These are phyloP conservation scores for Aspergillus bertholletiae DNA, from an alignment of 495 filamentous ascomycete species.

Conservation along the genomic window DNA sequence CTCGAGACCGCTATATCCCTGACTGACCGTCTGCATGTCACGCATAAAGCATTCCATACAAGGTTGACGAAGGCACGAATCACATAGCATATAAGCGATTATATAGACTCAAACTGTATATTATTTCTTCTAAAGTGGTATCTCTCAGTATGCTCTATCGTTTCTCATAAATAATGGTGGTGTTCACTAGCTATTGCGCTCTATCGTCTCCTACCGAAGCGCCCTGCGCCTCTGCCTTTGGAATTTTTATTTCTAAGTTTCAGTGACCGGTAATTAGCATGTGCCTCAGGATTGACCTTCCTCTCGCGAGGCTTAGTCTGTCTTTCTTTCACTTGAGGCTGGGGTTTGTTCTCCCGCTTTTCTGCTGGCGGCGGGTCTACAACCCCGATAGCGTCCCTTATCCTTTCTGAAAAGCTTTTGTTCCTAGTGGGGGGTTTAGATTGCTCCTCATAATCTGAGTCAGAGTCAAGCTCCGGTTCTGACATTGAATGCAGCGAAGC, in stretches of 20 bases:
- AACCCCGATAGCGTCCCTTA: conserved; percentile 39
- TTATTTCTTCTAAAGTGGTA: conserved; percentile 22
- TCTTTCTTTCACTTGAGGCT: conserved; percentile 27
- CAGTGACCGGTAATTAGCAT: conserved; percentile 78
- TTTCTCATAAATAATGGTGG: conserved; percentile 22
- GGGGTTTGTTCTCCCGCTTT: conserved; percentile 26
- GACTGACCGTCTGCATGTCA: conserved; percentile 23
- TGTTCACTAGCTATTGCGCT: background rate
- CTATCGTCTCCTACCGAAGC: conserved; percentile 42
- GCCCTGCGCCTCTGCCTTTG: conserved; percentile 38
- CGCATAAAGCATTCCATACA: background rate
- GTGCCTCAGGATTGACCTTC: conserved; percentile 70
- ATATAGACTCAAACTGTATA: conserved; percentile 6
- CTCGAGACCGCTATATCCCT: conserved; percentile 37
- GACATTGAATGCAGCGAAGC: conserved; percentile 31
- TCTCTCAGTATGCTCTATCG: conserved; percentile 26
- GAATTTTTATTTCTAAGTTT: conserved; percentile 64
- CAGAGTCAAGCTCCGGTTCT: conserved; percentile 31
- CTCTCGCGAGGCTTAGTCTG: conserved; percentile 55
- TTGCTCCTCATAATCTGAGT: conserved; percentile 31
- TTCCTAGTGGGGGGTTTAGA: conserved; percentile 18
- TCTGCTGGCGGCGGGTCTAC: conserved; percentile 12
- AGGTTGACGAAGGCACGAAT: conserved; percentile 11
- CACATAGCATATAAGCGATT: conserved; percentile 5
- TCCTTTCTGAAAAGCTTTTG: conserved; percentile 44